A percentile compares a stretch with the other conserved stretches of the same genome.
Conservation (phyloP, 148 eudicot species). For the Spergularia marina region DNA sequence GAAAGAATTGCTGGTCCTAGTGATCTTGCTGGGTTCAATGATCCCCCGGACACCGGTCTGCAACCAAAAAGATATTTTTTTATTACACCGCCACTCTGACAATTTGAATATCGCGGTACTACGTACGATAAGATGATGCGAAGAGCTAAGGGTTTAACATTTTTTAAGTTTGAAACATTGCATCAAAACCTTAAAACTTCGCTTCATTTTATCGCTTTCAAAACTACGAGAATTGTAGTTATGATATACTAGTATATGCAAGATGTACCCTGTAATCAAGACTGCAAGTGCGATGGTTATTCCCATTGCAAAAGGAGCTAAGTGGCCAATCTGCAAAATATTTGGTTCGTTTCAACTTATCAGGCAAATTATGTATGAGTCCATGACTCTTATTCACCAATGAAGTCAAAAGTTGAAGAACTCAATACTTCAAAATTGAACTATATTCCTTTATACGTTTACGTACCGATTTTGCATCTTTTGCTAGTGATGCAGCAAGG, state of each 20-base stretch:
- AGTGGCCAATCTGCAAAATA: constrained; percentile 45
- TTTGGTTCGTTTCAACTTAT: neutral
- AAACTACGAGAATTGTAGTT: neutral
- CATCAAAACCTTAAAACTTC: too few species aligned
- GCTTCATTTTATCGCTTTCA: too few species aligned
- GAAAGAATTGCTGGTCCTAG: constrained; percentile 75
- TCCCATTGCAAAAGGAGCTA: constrained; percentile 66
- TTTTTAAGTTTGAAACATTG: too few species aligned
- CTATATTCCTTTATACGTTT: neutral
- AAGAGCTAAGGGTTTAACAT: too few species aligned
- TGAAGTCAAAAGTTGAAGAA: too few species aligned
- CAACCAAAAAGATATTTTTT: too few species aligned
- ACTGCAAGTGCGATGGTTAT: constrained; percentile 70
- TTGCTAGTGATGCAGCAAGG: constrained; percentile 56
- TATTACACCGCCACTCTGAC: too few species aligned
- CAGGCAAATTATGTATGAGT: neutral
- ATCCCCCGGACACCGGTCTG: constrained; percentile 90
- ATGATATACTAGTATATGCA: neutral
- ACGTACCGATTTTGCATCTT: constrained; percentile 61
- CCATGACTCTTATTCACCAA: too few species aligned
- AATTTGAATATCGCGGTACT: too few species aligned
- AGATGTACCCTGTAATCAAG: constrained; percentile 63
- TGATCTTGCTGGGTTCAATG: constrained; percentile 88
- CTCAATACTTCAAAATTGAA: too few species aligned
- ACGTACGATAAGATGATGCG: too few species aligned